Base-by-base conservation (phyloP, 2,329 filamentous ascomycete species). In the Huntiella moniliformis region DNA sequence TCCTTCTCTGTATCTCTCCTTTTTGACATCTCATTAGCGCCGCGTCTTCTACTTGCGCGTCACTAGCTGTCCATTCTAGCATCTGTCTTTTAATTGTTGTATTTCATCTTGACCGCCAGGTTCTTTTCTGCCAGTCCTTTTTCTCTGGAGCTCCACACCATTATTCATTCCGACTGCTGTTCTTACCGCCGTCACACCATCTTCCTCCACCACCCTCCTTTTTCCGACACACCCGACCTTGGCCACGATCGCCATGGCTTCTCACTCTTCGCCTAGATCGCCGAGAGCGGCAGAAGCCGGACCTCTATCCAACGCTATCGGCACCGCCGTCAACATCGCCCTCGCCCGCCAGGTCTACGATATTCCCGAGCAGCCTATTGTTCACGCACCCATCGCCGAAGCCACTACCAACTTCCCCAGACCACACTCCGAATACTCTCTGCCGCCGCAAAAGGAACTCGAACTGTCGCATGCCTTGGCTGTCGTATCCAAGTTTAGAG, bases 311-410 rank as follows among this genome's bases (percentile, higher is more conserved):
- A n/a, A 16, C 22, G 42, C 47, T n/a, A 11, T 49, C 38, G 47
- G 37, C 32, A 42, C 45, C 18, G 47, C 47, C 32, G 47, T 43
- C 32, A 45, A 49, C 38, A 45, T 49, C 16, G 47, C 47, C 32
- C 42, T 49, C 13, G 47, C 47, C 36, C 47, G 47, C 32, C 47
- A 49, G 38, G 42, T 49, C 41, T 49, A 49, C 47, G 47, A 49
- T 22, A 49, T 49, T 15, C 47, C 47, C 13, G 47, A 49, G 17
- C 42, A 45, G 12, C 47, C 47, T 18, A 49, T 49, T 22, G 33
- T 22, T 17, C 47, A 49, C 38, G 42, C 45, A 13, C 47, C 47
- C 16, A 49, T 49, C 22, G 38, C 41, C 5, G 45, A 34, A 34
- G 33, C 45, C 35, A 16, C 39, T 35, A 13, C 10, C 33, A 16